Evolutionary conservation across 1,284 basidiomycete genomes (phyloP).

Genomic region (Lentinus polychrous): DNA sequence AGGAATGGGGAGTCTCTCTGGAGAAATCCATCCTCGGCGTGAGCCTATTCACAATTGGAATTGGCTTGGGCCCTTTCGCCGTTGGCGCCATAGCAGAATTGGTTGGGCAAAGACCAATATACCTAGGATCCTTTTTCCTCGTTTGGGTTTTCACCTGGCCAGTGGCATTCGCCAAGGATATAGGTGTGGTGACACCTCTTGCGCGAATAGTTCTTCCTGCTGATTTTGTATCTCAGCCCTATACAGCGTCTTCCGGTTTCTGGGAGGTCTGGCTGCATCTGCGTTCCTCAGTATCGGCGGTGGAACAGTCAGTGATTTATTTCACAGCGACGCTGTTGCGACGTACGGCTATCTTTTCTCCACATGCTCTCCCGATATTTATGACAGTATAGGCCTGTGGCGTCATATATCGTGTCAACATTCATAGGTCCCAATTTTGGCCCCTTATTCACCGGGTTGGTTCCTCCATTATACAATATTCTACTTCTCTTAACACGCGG

Average conservation of each 20-base stretch:
- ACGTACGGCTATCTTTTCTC: slow-evolving; percentile 38
- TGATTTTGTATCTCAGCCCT: slow-evolving; percentile 40
- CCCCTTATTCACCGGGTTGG: slow-evolving; percentile 54
- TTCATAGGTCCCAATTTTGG: slow-evolving; percentile 71
- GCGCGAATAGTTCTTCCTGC: neutral
- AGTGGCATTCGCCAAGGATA: slow-evolving; percentile 42
- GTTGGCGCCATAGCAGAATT: slow-evolving; percentile 51
- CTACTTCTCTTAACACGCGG: neutral
- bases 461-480: slow-evolving; percentile 1
- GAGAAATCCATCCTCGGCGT: slow-evolving; percentile 66
- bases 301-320: slow-evolving; percentile 74
- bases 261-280: slow-evolving; percentile 62
- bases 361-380: slow-evolving; percentile 4
- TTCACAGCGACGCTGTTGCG: slow-evolving; percentile 54
- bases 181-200: slow-evolving; percentile 24
- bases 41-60: slow-evolving; percentile 62
- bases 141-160: slow-evolving; percentile 43
- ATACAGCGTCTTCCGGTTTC: slow-evolving; percentile 62
- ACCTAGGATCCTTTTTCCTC: slow-evolving; percentile 30
- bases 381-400: slow-evolving; percentile 56
- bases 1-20: slow-evolving; percentile 51
- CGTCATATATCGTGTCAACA: slow-evolving; percentile 61
- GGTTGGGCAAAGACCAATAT: slow-evolving; percentile 36
- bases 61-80: slow-evolving; percentile 39
- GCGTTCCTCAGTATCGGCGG: slow-evolving; percentile 79